These are phyloP conservation scores for Colletotrichum somersetense DNA, from an alignment of 2,329 filamentous ascomycete genomes.

Conservation along the genomic window DNA sequence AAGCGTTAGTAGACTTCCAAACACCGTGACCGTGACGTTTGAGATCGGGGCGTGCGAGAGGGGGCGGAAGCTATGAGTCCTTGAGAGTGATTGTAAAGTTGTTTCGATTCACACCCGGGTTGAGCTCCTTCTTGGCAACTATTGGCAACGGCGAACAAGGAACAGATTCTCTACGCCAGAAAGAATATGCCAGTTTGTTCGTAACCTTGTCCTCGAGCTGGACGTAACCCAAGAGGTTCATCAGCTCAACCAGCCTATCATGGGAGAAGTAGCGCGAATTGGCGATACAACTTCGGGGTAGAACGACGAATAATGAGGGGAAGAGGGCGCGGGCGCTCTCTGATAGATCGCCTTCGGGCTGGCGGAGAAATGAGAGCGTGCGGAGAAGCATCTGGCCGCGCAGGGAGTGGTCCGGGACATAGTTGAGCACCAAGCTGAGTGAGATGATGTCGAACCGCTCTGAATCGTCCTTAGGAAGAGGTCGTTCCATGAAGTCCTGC, in stretches of 20 bases:
- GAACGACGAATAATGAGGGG: slow-evolving; percentile 86
- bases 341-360: slow-evolving; percentile 44
- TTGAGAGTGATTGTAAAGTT: slow-evolving; percentile 88
- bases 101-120: slow-evolving; percentile 82
- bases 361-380: slow-evolving; percentile 77
- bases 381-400: slow-evolving; percentile 89
- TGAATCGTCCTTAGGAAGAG: slow-evolving; percentile 71
- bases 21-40: neutral
- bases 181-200: slow-evolving; percentile 86
- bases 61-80: slow-evolving; percentile 44
- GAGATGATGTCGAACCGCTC: slow-evolving; percentile 91
- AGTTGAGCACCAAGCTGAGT: slow-evolving; percentile 93
- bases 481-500: slow-evolving; percentile 94
- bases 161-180: slow-evolving; percentile 73
- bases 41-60: neutral
- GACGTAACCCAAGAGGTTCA: slow-evolving; percentile 81
- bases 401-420: slow-evolving; percentile 80
- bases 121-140: slow-evolving; percentile 81
- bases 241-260: slow-evolving; percentile 75
- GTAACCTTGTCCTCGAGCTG: slow-evolving; percentile 77
- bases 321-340: slow-evolving; percentile 55
- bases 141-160: slow-evolving; percentile 44
- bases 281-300: slow-evolving; percentile 87
- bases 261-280: slow-evolving; percentile 94
- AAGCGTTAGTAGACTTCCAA: neutral